Evolutionary conservation across 2,329 filamentous ascomycete species (phyloP), one percentile per base, ranked within the genome.

Genomic region (Aspergillus awamori): DNA sequence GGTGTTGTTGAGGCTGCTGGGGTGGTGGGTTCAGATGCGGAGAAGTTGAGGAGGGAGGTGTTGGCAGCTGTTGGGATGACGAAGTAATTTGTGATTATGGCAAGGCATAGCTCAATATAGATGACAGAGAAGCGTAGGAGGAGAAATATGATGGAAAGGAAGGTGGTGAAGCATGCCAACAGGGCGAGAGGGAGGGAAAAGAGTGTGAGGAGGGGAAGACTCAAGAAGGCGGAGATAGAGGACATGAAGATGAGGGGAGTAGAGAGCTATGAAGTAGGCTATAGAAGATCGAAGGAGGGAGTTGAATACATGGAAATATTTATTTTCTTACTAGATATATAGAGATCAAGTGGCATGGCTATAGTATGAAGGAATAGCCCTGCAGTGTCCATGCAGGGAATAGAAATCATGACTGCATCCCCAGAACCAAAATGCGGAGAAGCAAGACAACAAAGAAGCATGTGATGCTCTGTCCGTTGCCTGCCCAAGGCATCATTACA

Each of bases 171-270:
- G 64, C 82, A 83, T 56, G 88, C 88, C 58, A 87, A 83, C 53
- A 89, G 71, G 66, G 86, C 82, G 57, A 90, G 81, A 8, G 88
- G 88, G 11, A 89, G 76, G 22, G 87, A 87, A 69, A 88, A 79
- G 64, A 89, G 64, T 69, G 86, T 81, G 65, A 90, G 78, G 68
- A 89, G 81, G n/a, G 87, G 87, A 55, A 89, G 80, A 56, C 87
- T 77, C 53, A 89, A 73, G 53, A 78, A 57, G 15, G 70, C 72
- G 10, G 69, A 71, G 33, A 77, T 49, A 41, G 69, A 63, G 39
- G 69, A 70, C 67, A 72, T 76, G 48, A 68, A 72, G 68, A 68
- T 47, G 55, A 48, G 54, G 53, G 20, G 33, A 26, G 6, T 13
- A 13, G 36, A 2, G 22, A 20, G 24, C 8, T 36, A 33, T 39